phyloP scores from a whole-genome alignment of 139 green algal species.

The Raphidocelis subcapitata region DNA sequence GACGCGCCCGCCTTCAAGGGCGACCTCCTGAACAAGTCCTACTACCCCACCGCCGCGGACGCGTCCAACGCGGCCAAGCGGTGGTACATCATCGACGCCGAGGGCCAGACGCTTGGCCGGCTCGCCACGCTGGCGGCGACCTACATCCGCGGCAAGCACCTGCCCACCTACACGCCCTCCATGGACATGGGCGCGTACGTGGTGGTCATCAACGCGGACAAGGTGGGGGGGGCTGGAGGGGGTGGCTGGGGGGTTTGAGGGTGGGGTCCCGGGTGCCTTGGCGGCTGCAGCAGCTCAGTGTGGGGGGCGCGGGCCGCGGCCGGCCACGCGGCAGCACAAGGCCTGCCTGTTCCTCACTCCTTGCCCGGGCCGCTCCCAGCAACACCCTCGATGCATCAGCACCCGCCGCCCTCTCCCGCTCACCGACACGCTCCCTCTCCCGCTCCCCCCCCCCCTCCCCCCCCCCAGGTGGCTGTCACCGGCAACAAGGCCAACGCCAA shows the following conservation, averaged over 20 bases:
- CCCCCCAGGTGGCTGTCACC: conserved; percentile 66
- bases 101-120: conserved; percentile 91
- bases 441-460: not conserved
- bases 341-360: no score
- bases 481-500: conserved; percentile 92
- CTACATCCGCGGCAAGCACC: conserved; percentile 93
- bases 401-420: no score
- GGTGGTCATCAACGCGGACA: conserved; percentile 95
- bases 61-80: conserved; percentile 73
- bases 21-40: conserved; percentile 93
- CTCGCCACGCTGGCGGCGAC: conserved; percentile 84
- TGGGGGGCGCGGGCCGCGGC: no score
- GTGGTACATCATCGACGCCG: conserved; percentile 96
- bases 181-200: conserved; percentile 98
- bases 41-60: conserved; percentile 93
- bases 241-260: no score
- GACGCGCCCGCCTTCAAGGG: conserved; percentile 35
- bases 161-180: conserved; percentile 83
- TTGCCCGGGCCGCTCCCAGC: no score
- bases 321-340: no score
- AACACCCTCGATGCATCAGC: no score
- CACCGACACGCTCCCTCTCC: no score
- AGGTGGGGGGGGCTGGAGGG: conserved; percentile 52
- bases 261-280: no score
- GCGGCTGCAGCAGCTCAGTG: no score